These are phyloP conservation scores for Annulohypoxylon stygium DNA, from an alignment of 495 filamentous ascomycete species.

Conservation along the genomic window DNA sequence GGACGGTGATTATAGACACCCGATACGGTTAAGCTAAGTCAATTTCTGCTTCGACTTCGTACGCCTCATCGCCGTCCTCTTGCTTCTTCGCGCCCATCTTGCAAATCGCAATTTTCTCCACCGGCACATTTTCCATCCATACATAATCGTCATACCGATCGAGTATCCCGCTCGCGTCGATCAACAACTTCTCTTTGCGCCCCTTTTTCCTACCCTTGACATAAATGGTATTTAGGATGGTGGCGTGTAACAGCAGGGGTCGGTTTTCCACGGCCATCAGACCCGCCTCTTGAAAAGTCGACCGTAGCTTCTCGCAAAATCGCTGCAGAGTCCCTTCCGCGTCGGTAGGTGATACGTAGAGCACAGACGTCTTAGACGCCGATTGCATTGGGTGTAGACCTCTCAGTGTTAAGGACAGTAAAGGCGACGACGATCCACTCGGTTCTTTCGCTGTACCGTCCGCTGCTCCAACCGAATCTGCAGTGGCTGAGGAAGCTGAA, in stretches of 20 bases:
- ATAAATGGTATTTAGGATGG: conserved; percentile 90
- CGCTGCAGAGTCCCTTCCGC: conserved; percentile 64
- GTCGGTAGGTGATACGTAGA: conserved; percentile 68
- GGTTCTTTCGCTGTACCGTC: conserved; percentile 15
- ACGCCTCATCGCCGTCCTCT: conserved; percentile 60
- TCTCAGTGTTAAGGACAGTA: conserved; percentile 58
- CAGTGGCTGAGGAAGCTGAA: conserved; percentile 13
- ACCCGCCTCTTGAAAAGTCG: conserved; percentile 71
- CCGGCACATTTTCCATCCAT: conserved; percentile 72
- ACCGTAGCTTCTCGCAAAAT: conserved; percentile 73
- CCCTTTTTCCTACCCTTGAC: conserved; percentile 59
- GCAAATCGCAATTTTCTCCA: conserved; percentile 78
- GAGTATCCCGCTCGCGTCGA: conserved; percentile 67
- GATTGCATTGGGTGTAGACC: conserved; percentile 65
- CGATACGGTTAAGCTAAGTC: conserved; percentile 41
- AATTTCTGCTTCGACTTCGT: conserved; percentile 66
- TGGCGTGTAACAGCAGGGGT: conserved; percentile 84
- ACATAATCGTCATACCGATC: conserved; percentile 64
- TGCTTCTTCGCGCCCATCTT: conserved; percentile 81
- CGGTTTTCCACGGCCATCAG: conserved; percentile 72
- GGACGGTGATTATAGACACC: neutral
- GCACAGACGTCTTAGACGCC: conserved; percentile 52
- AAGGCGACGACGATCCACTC: conserved; percentile 22
- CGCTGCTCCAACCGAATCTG: conserved; percentile 12
- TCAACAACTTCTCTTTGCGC: conserved; percentile 53